phyloP scores from a whole-genome alignment of 108 stramenopile genomes.

The Conticribra guillardii region DNA sequence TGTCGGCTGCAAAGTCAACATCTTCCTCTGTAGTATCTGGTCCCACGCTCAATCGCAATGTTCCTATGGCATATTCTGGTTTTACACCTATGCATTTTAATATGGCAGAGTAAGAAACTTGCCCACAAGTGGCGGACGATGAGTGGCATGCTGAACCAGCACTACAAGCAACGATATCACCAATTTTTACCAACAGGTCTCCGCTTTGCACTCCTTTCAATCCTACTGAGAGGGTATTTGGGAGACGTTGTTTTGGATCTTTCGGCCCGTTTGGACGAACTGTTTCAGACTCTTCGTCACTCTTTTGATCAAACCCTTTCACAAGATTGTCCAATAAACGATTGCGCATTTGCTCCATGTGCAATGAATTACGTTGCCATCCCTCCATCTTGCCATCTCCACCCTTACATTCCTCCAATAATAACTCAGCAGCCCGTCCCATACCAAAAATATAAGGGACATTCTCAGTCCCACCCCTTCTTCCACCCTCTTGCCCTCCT shows the following conservation, averaged over 20 bases:
- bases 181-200: slow-evolving; percentile 60
- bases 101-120: slow-evolving; percentile 63
- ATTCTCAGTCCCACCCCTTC: slow-evolving; percentile 95
- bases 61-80: slow-evolving; percentile 80
- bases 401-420: slow-evolving; percentile 12
- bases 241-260: slow-evolving; percentile 67
- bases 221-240: slow-evolving; percentile 94
- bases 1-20: slow-evolving; percentile 80
- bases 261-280: slow-evolving; percentile 83
- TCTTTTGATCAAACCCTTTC: slow-evolving; percentile 41
- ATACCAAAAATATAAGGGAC: slow-evolving; percentile 93
- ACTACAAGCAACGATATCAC: slow-evolving; percentile 80
- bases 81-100: slow-evolving; percentile 90
- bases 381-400: slow-evolving; percentile 11
- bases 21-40: slow-evolving; percentile 80
- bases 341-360: slow-evolving; percentile 73
- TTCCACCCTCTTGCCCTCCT: slow-evolving; percentile 88
- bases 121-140: slow-evolving; percentile 22
- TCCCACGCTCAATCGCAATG: slow-evolving; percentile 92
- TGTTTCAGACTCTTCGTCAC: slow-evolving; percentile 1
- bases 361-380: slow-evolving; percentile 51
- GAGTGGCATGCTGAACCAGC: slow-evolving; percentile 95
- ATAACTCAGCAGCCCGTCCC: slow-evolving; percentile 77
- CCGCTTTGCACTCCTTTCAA: slow-evolving; percentile 67
- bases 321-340: slow-evolving; percentile 61